Base-by-base conservation (phyloP, 169 alveolate species). In the Plasmodium yoelii region DNA sequence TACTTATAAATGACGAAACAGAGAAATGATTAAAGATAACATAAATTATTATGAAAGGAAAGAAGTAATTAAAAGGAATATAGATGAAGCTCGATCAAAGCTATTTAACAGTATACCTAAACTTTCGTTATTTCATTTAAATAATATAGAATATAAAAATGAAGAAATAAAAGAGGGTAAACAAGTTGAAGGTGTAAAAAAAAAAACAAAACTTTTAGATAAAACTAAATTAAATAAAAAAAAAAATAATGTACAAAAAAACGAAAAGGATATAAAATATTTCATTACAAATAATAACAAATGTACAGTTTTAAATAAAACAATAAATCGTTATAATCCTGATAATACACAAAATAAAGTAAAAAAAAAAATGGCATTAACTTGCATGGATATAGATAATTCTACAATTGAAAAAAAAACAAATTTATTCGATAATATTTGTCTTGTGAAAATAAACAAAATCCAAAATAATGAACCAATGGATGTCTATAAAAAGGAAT, bases 191-290 rank as follows among this genome's bases (percentile, higher is more conserved):
- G 59, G 19, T 13, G 59, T 51, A 51, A 15, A 51, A 15, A 15
- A 28, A 55, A n/a, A 47, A 51, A 55, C 19, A 68, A 55, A 56
- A 18, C 26, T 55, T 28, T 13, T 24, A 46, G 26, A 9, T 22
- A 68, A 15, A 51, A 15, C 13, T 42, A 68, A 49, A 15, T 26
- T 51, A 18, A 67, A 28, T 22, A 5, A 19, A 26, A 44, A 55
- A 59, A 67, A 67, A 59, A 22, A 22, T 22, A 24, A 53, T 47
- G 49, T 47, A 28, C 75, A 53, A 53, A 39, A 53, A 5, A 18
- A 10, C 24, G 49, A 39, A 55, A 67, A 55, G 56, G 19, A 55
- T 39, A 39, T 24, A 7, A 8, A 49, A 44, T 39, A 34, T 67
- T 42, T 49, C 63, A 22, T 22, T 22, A 22, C 26, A 22, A 22